Base-by-base conservation (phyloP, 305 asterid genomes). In the Withania somnifera region DNA sequence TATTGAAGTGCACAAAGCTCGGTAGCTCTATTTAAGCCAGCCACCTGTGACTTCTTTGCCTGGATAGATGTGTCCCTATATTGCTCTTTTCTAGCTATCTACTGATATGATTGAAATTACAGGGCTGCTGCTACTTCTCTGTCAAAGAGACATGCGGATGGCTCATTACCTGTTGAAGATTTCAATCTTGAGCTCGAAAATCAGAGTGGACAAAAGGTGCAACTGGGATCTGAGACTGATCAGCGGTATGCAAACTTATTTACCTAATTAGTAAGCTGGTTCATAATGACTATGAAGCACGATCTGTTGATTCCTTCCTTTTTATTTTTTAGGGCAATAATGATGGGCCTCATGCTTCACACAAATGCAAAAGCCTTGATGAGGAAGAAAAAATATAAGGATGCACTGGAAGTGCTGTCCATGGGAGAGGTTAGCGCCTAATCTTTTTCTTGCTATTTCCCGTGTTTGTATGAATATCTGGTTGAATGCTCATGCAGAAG, bases 301-400 rank as follows among this genome's bases (percentile, higher is more conserved):
- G 8, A 22, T 57, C 9, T 66, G 11, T 80, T 17, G 19, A 38
- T 75, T 69, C 11, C 3, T 56, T 80, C 30, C 63, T 75, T 84
- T 64, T 60, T 78, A 15, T 85, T 71, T 89, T 79, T 77, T 89
- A 95, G 98, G 82, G 98, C 98, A 45, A 86, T 96, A 86, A 93
- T 96, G 97, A 94, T 94, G 98, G 99, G 98, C 53, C 97, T 96
- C 82, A 92, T 96, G 99, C 93, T 96, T 83, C 99, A 96, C 78
- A 87, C 97, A 69, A 96, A 91, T 84, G 99, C 89, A 13, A 96
- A 92, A 87, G 89, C 91, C 86, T 89, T 96, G 78, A 84, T 96
- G 63, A 90, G 88, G 79, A 86, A 79, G 90, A 90, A 91, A 78
- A 87, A 88, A 77, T 94, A 87, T 80, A 88, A 83, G 90, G 98